Base-by-base conservation (phyloP, 805 yeast genomes). In the Zygosaccharomyces siamensis region DNA sequence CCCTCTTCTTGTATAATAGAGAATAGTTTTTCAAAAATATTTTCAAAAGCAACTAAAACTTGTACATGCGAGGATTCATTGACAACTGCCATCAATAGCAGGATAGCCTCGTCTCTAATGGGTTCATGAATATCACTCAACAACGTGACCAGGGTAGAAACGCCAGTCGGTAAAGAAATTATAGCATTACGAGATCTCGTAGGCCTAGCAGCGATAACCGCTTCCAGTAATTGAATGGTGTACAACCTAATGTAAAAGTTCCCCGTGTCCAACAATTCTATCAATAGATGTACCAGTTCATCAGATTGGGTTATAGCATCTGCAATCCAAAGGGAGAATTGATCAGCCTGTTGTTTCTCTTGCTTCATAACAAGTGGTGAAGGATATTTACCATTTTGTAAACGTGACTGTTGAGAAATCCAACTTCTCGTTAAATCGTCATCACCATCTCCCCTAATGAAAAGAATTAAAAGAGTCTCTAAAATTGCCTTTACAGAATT, bases 31-130 rank as follows among this genome's bases (percentile, higher is more conserved):
- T 89, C 97, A 61, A 93, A 90, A 0, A 95, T 84, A 56, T 88
- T 90, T 63, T 93, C 97, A 62, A 93, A 93, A 0, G 96, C 99
- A 7, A 95, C 95, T 16, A 93, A 71, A 60, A 89, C 90, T 64
- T 93, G 99, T 28, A 92, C 82, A 64, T 88, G 92, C 50, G 83
- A 80, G 58, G 89, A 87, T 51, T 86, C 84, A 57, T 83, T 83
- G 10, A 83, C 95, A 2, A 93, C 74, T 8, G 89, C 84, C 83
- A 86, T 83, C 44, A 95, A 71, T n/a, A 95, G 71, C 45, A 92
- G 68, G 32, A 92, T 83, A 2, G 93, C 81, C 67, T 93, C 96
- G 64, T 92, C 90, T 58, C 98, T 75, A 7, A 93, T 80, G 14
- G 95, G 96, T 52, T 92, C 98, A 54, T 86, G 77, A 47, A 74